Base-by-base conservation (phyloP, 108 stramenopile species). In the Nitzschia putrida region DNA sequence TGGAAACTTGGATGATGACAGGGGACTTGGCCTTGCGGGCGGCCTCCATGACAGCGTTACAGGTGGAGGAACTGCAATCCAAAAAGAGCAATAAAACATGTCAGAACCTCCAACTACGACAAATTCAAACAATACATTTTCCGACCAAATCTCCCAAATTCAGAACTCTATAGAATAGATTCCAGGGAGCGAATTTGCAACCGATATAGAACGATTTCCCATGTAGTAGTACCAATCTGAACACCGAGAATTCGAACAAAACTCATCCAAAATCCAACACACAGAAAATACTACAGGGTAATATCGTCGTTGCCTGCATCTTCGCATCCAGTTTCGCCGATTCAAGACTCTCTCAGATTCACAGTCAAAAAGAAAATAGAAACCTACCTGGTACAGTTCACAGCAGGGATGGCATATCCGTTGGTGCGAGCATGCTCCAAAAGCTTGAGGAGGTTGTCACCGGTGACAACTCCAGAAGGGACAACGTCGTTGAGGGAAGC, bases 361-460 rank as follows among this genome's bases (percentile, higher is more conserved):
- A n/a, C 47, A 67, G 49, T 13, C 47, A 49, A 4, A 34, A 34
- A 34, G 29, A 34, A 34, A 58, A 0, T 0, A 57, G 29, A 34
- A 34, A 83, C 91, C 60, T 66, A 95, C 93, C 90, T 91, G 54
- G 94, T 95, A 79, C 94, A 95, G 92, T 97, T 97, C 37, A 97
- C 94, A 37, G 97, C 97, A 34, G 91, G 94, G 76, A 95, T 95
- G 45, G 94, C 94, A 60, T 95, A 97, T 22, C 85, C 83, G 65
- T 94, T 86, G 61, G 84, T 85, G 68, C 92, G 88, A 44, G 97
- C 97, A 74, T 96, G 90, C 56, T 84, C 81, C 40, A 97, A 82
- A 41, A 97, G 89, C 50, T 81, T 91, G 44, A 84, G 16, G 44
- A 96, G 80, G 82, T 96, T 80, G 66, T 97, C 91, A 67, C 97